A percentile compares a stretch with the other conserved stretches of the same genome.
Conservation (phyloP, 2,329 filamentous ascomycete species). For the Tolypocladium endophyticum region DNA sequence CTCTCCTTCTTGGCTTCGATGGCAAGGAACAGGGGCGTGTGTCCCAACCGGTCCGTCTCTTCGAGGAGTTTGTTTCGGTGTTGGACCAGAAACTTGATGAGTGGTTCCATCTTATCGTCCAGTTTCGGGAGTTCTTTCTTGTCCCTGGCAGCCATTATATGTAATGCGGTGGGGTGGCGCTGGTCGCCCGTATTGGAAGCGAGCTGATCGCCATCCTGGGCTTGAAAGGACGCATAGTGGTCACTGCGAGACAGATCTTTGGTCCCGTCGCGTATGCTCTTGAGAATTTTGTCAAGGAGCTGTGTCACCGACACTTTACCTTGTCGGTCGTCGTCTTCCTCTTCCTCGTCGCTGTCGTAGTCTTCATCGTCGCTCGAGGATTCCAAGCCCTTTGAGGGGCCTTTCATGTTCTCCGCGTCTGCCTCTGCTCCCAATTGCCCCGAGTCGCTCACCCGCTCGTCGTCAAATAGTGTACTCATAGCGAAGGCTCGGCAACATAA, state of each 20-base stretch:
- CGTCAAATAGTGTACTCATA: neutral
- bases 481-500: neutral
- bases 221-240: neutral
- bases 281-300: neutral
- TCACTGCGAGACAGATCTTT: neutral
- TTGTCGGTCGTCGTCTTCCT: neutral
- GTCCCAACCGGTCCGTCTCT: neutral
- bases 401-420: neutral
- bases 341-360: neutral
- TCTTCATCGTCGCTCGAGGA: neutral
- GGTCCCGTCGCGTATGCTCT: neutral
- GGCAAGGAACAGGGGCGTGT: neutral
- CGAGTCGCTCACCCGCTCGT: neutral
- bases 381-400: neutral
- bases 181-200: neutral
- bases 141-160: neutral
- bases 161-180: neutral
- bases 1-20: neutral
- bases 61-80: neutral
- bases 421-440: neutral
- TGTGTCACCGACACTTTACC: neutral
- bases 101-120: neutral
- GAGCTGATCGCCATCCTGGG: neutral
- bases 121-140: neutral
- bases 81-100: neutral